Conservation (phyloP, 169 alveolate genomes). For the Plasmodium gallinaceum region DNA sequence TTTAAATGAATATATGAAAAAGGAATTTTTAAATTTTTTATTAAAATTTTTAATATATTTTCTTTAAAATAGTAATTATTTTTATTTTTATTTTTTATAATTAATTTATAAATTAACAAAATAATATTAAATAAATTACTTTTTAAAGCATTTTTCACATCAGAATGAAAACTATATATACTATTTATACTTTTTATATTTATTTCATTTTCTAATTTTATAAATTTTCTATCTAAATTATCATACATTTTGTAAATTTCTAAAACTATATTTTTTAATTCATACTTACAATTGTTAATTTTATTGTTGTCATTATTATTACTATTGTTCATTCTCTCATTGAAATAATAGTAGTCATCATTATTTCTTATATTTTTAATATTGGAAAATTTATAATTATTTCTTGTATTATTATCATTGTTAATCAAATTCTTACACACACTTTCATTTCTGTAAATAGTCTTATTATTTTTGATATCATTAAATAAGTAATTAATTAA, state of each 20-base stretch:
- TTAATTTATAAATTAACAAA: constrained; percentile 26
- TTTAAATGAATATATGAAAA: constrained; percentile 42
- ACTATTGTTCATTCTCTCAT: not conserved
- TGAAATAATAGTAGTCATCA: not conserved
- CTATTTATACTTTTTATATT: constrained; percentile 28
- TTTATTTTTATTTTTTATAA: constrained; percentile 25
- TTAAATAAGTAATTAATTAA: constrained; percentile 12
- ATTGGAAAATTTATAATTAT: not conserved
- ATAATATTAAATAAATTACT: constrained; percentile 12
- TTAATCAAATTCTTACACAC: not conserved
- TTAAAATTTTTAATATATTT: constrained; percentile 18
- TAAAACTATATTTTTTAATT: constrained; percentile 4
- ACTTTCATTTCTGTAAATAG: not conserved
- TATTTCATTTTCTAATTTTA: constrained; percentile 18
- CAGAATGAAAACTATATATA: constrained; percentile 17
- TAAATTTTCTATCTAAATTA: constrained; percentile 13
- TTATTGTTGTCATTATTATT: not conserved
- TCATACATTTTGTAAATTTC: constrained; percentile 35
- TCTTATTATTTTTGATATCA: not conserved
- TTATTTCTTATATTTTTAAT: not conserved
- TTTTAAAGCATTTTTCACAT: constrained; percentile 25
- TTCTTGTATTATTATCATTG: not conserved
- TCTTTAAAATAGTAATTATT: constrained; percentile 10
- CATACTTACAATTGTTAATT: not conserved
- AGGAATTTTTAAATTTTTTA: constrained; percentile 32